Percentiles rank a stretch among this genome's conserved stretches.
Evolutionary conservation across 768 basidiomycete species (phyloP).

Genomic region (Mycena alexandri): DNA sequence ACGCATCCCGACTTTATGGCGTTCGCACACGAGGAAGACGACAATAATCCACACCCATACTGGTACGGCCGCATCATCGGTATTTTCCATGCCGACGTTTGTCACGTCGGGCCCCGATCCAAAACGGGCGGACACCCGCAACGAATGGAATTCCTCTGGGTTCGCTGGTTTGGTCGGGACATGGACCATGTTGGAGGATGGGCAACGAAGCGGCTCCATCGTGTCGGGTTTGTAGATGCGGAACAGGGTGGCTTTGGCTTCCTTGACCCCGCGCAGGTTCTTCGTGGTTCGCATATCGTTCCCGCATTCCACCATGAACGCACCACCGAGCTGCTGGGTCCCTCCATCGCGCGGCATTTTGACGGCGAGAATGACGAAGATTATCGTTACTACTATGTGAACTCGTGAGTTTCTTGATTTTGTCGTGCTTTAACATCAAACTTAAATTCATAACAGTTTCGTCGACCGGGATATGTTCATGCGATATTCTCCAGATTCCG

Average conservation of each 20-base stretch:
- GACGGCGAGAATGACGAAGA: neutral
- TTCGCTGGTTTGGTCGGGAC: slow-evolving; percentile 5
- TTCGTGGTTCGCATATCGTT: neutral
- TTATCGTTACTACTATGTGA: slow-evolving; percentile 1
- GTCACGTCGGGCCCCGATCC: slow-evolving; percentile 5
- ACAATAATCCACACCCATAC: too few relatives aligned
- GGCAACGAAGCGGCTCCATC: neutral
- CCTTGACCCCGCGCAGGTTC: neutral
- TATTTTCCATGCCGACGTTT: slow-evolving; percentile 9
- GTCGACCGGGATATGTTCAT: slow-evolving; percentile 16
- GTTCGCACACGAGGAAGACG: neutral
- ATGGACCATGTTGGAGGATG: neutral
- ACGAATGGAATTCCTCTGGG: slow-evolving; percentile 14
- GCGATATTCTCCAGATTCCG: neutral
- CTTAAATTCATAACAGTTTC: neutral
- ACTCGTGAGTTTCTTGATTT: too few relatives aligned
- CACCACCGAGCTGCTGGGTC: neutral
- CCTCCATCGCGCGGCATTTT: neutral
- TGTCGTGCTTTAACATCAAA: too few relatives aligned
- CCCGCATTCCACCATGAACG: neutral
- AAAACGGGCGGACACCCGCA: neutral
- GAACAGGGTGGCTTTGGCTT: neutral
- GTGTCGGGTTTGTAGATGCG: neutral
- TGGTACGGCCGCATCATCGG: slow-evolving; percentile 5
- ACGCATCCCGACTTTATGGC: neutral